Conservation (phyloP, 768 basidiomycete species). For the Lentinus brumalis region DNA sequence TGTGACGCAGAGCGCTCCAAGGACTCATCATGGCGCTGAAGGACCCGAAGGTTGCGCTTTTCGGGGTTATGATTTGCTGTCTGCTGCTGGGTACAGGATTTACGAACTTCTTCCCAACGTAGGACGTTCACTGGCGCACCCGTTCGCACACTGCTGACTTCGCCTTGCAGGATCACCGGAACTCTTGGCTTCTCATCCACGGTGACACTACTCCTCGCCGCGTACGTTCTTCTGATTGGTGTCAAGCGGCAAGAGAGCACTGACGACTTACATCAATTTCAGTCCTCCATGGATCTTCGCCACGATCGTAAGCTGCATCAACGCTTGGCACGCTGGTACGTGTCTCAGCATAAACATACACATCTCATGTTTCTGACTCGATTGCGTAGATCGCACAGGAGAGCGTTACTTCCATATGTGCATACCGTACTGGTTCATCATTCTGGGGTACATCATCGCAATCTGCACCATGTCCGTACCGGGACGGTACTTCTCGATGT, state of each 20-base stretch:
- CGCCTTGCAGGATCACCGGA: conserved; percentile 45
- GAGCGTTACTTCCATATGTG: conserved; percentile 66
- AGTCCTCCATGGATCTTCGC: conserved; percentile 70
- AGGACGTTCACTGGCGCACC: conserved; percentile 13
- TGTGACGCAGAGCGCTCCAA: conserved; percentile 40
- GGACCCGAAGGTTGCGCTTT: conserved; percentile 55
- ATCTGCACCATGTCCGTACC: conserved; percentile 51
- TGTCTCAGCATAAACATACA: neutral
- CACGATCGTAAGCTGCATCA: conserved; percentile 48
- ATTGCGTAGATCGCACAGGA: conserved; percentile 50
- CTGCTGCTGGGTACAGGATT: conserved; percentile 60
- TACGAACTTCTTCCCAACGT: conserved; percentile 62
- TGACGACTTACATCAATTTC: neutral
- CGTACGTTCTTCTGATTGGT: conserved; percentile 41
- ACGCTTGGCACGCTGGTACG: conserved; percentile 57
- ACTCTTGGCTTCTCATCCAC: conserved; percentile 66
- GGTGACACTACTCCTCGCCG: conserved; percentile 56
- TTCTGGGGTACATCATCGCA: conserved; percentile 62
- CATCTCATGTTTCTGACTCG: neutral
- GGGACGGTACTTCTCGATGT: conserved; percentile 61
- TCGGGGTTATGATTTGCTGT: conserved; percentile 52
- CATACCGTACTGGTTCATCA: conserved; percentile 59
- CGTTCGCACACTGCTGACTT: neutral
- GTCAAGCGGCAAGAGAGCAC: neutral
- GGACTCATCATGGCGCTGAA: conserved; percentile 59